Base-by-base conservation (phyloP, 805 yeast species). In the Metschnikowia henanensis region DNA sequence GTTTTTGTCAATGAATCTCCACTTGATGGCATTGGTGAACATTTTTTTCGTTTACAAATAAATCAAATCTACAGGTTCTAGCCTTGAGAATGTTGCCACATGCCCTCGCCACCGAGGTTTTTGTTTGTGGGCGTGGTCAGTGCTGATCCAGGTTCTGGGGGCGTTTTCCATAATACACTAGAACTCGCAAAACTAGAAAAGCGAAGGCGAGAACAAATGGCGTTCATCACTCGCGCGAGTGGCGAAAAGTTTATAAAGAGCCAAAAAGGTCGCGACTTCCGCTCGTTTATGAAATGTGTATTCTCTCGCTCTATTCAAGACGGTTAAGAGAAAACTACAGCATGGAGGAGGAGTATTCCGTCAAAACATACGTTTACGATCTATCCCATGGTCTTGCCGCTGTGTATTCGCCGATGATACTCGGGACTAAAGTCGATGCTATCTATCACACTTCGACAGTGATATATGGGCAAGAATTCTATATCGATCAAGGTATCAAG, bases 401-500 rank as follows among this genome's bases (percentile, higher is more conserved):
- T 9, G 53, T 66, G 17, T 66, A 76, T 51, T 68, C 83, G 4
- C 74, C 68, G 15, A 68, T 70, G 60, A 54, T 83, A 7, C 59
- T 83, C 2, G 88, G 87, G 5, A 55, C 61, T n/a, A 54, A 59
- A 6, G 57, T 80, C 7, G 86, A 82, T 22, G 89, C 87, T 12
- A 73, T 83, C 6, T 84, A 83, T 70, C 89, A 83, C 58, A 82
- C 87, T 0, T 72, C 80, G 2, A 76, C 81, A 1, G 80, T 80
- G 9, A 69, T 76, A 16, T 68, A 72, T 51, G 75, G 70, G n/a
- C 66, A 65, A 39, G 89, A 83, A 53, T 70, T 75, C 50, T 83
- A 73, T 54, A 80, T 78, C 40, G 85, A 83, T 45, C 73, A 73
- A 30, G 87, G 87, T 13, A 79, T 84, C 35, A 68, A 65, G 28